phyloP scores from a whole-genome alignment of 2,329 filamentous ascomycete species.

The Colletotrichum acutatum region DNA sequence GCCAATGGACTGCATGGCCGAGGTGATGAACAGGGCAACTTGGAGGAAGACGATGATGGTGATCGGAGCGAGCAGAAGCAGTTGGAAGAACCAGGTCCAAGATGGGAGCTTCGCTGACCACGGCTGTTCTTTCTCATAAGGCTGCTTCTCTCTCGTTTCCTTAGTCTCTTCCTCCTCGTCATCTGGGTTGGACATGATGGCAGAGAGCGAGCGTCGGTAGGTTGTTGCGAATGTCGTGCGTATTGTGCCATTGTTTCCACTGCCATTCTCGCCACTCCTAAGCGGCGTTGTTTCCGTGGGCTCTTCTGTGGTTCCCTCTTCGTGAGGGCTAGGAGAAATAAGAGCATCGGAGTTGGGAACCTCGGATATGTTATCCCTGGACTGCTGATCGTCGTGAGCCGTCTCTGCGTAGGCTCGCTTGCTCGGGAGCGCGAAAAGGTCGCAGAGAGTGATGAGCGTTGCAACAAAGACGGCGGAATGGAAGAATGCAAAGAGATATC shows the following conservation, averaged over 20 bases:
- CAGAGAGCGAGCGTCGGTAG: conserved; percentile 62
- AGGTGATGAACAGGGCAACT: conserved; percentile 77
- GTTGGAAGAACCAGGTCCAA: conserved; percentile 90
- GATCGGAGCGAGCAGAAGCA: conserved; percentile 82
- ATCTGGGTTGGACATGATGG: conserved; percentile 34
- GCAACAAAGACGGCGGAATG: conserved; percentile 81
- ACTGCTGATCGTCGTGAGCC: conserved; percentile 61
- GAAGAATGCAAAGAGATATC: conserved; percentile 86
- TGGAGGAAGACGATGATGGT: conserved; percentile 82
- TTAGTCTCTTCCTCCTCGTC: conserved; percentile 43
- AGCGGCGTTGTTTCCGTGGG: conserved; percentile 67
- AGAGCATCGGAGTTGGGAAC: conserved; percentile 48
- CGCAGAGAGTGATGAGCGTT: conserved; percentile 78
- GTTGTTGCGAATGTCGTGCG: conserved; percentile 66
- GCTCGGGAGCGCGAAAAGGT: conserved; percentile 80
- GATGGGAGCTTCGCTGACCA: conserved; percentile 85
- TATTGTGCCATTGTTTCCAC: conserved; percentile 45
- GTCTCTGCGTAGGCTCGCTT: conserved; percentile 77
- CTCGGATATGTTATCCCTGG: conserved; percentile 48
- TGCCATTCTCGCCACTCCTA: conserved; percentile 40
- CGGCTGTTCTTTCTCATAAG: conserved; percentile 79
- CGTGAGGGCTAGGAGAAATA: conserved; percentile 53
- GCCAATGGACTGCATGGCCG: conserved; percentile 82
- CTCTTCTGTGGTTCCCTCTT: conserved; percentile 47
- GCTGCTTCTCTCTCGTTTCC: conserved; percentile 41